Conservation (phyloP, 208 protist species). For the Blechomonas ayalai region DNA sequence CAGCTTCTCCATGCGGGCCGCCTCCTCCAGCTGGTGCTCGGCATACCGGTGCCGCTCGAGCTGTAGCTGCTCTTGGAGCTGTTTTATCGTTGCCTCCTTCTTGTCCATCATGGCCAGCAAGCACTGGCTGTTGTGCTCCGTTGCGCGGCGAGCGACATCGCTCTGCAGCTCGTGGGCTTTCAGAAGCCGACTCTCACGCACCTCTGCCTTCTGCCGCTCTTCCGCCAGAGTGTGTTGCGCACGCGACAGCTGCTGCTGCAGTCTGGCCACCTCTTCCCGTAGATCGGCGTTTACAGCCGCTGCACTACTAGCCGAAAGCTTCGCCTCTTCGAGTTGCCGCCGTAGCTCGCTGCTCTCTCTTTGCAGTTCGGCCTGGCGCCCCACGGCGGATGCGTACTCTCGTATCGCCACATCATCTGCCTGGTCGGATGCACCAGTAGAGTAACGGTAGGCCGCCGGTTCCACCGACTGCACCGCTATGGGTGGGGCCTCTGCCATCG, state of each 20-base stretch:
- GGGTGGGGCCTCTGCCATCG: constrained; percentile 51
- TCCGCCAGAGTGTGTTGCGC: constrained; percentile 54
- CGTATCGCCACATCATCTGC: constrained; percentile 45
- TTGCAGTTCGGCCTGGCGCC: constrained; percentile 48
- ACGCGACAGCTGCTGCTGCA: constrained; percentile 30
- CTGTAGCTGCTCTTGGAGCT: constrained; percentile 70
- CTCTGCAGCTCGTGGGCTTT: constrained; percentile 66
- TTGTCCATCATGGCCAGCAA: constrained; percentile 71
- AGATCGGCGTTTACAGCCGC: constrained; percentile 24
- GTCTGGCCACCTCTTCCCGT: constrained; percentile 33
- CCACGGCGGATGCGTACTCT: constrained; percentile 63
- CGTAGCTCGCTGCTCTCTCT: constrained; percentile 46
- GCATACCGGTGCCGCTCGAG: constrained; percentile 60
- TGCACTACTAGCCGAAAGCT: constrained; percentile 16
- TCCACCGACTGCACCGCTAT: constrained; percentile 21
- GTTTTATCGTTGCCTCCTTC: constrained; percentile 55
- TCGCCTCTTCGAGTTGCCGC: constrained; percentile 24
- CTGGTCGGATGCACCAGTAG: constrained; percentile 5
- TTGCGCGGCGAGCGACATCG: constrained; percentile 58
- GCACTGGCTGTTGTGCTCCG: constrained; percentile 73
- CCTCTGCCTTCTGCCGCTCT: constrained; percentile 45
- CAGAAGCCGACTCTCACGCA: constrained; percentile 46
- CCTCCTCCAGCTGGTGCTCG: constrained; percentile 69
- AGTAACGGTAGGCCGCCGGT: not conserved
- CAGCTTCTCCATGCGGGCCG: constrained; percentile 69